Evolutionary conservation across 2,329 filamentous ascomycete species (phyloP).

Genomic region (Botryotinia calthae): DNA sequence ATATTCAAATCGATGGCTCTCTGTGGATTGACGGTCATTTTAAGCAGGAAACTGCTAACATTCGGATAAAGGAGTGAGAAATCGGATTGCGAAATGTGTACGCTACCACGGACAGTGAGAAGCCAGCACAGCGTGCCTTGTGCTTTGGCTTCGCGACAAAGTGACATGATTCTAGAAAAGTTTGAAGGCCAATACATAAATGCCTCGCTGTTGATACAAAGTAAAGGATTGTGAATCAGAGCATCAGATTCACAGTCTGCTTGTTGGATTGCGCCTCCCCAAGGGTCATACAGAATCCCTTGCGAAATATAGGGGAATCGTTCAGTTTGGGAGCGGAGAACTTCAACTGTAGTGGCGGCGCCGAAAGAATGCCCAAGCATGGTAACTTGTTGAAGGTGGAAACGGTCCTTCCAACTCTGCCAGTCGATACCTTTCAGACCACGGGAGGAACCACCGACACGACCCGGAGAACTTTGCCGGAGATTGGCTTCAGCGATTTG

Average conservation of each 20-base stretch:
- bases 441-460: conserved; percentile 56
- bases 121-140: conserved; percentile 50
- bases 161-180: conserved; percentile 54
- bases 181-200: conserved; percentile 70
- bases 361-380: conserved; percentile 66
- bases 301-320: conserved; percentile 58
- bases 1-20: conserved; percentile 63
- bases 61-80: conserved; percentile 63
- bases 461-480: conserved; percentile 49
- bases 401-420: conserved; percentile 54
- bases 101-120: conserved; percentile 55
- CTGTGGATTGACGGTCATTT: conserved; percentile 61
- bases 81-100: conserved; percentile 65
- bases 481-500: conserved; percentile 52
- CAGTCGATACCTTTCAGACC: conserved; percentile 57
- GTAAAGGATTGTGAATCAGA: conserved; percentile 51
- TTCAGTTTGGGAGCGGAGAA: conserved; percentile 50
- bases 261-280: conserved; percentile 51
- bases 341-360: conserved; percentile 61
- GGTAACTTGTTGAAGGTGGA: conserved; percentile 57
- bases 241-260: conserved; percentile 46
- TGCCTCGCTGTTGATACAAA: conserved; percentile 65
- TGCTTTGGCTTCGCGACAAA: conserved; percentile 55
- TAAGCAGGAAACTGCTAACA: conserved; percentile 56
- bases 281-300: conserved; percentile 65